Evolutionary conservation across 495 filamentous ascomycete species (phyloP), one percentile per base, ranked within the genome.

Genomic region (Bombardia bombarda): DNA sequence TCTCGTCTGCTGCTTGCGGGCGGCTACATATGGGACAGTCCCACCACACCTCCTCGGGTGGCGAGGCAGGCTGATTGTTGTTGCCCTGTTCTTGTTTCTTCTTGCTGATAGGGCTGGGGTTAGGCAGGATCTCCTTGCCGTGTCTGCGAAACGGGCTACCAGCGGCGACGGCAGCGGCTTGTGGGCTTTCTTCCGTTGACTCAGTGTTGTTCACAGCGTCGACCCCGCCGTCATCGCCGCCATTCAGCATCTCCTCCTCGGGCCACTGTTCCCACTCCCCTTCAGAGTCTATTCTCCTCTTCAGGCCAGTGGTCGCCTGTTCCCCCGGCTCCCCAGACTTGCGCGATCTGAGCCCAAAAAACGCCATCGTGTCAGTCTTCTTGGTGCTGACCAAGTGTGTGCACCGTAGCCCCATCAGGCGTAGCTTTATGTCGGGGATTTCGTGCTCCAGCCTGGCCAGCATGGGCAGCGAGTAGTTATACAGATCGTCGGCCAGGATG

Each of bases 341-440:
- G 9, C 54, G 37, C 40, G 62, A 58, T 31, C 58, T 70, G 23
- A 78, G 53, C 9, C 87, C 86, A 53, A 96, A 97, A 65, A 96
- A 94, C 31, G 86, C 80, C 40, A 82, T 66, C 0, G 78, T 75
- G 13, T 78, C 73, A 3, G 63, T 68, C 54, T 86, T 90, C 57
- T 87, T 90, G 14, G 81, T 88, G 63, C 79, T 90, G 17, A 95
- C 75, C 5, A 99, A 68, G 53, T 94, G 78, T 0, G 89, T 95
- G 53, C 86, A 87, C 25, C 92, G 70, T 4, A 99, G 68, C 3
- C 92, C 92, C 75, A 99, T 86, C 14, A 99, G 64, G 9, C 93
- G 77, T 7, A 99, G 55, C 49, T 77, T 93, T 71, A 97, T 73
- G 14, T 74, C 70, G 0, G 86, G 83, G 10, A 89, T 79, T 43